Base-by-base conservation (phyloP, 129 eudicot genomes). In the Ambrosia trifida region DNA sequence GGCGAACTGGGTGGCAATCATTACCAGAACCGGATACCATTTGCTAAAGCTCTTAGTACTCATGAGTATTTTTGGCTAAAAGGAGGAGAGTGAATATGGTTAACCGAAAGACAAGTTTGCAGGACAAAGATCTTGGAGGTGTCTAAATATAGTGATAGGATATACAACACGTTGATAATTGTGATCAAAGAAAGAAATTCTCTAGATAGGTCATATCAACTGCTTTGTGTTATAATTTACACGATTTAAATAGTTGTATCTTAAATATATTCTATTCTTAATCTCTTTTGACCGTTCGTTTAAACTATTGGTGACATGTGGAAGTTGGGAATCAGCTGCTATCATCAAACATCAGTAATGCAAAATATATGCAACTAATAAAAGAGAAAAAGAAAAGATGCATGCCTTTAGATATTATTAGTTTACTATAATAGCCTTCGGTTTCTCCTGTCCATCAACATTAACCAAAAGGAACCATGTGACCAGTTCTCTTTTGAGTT, bases 21-120 rank as follows among this genome's bases (percentile, higher is more conserved):
- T 80, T 14, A 69, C 76, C 53, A 86, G 36, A 74, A 86, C 69
- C 17, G 91, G 88, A 73, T 80, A 80, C 85, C 91, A 86, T 50
- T 80, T 67, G 35, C 33, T 59, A 19, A 58, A 59, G 16, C 72
- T 64, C 80, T 75, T 75, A 75, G 75, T 78, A 74, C 32, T 64
- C 80, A 76, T 76, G 63, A 72, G 70, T 71, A 58, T 45, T 20
- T 46, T 5, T 33, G 40, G 64, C 77, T 32, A 35, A 61, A n/a
- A 41, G 31, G 2, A 32, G 7, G 54, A 54, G 56, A 43, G 35
- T n/a, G 12, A 54, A 60, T 41, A 3, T 11, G 35, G 50, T 62
- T 70, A 53, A 31, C 8, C 43, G 13, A 17, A 24, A 73, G 63
- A 76, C 50, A 19, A 33, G 51, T 57, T 57, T 60, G 28, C 50